Evolutionary conservation across 2,329 filamentous ascomycete genomes (phyloP).

Genomic region (Epichloe festucae): DNA sequence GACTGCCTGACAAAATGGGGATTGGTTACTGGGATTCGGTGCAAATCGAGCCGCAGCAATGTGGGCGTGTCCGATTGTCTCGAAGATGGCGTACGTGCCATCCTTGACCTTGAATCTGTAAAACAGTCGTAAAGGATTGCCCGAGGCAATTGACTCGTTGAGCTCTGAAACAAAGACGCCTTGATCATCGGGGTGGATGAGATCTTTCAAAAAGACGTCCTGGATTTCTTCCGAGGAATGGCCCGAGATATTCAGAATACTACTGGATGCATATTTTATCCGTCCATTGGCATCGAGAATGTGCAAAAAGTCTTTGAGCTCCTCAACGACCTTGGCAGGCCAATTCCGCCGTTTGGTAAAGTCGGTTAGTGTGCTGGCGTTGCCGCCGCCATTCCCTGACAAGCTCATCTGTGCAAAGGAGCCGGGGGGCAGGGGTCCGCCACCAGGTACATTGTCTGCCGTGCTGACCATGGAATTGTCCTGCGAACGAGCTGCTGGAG

Average conservation of each 20-base stretch:
- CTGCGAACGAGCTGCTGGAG: conserved; percentile 11
- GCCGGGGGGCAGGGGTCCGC: conserved; percentile 27
- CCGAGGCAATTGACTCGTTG: conserved; percentile 75
- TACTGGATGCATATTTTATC: conserved; percentile 77
- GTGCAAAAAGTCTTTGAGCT: conserved; percentile 78
- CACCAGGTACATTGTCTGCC: conserved; percentile 26
- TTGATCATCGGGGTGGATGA: conserved; percentile 76
- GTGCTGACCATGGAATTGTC: conserved; percentile 23
- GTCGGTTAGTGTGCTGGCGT: conserved; percentile 35
- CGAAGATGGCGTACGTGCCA: conserved; percentile 65
- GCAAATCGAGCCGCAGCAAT: conserved; percentile 56
- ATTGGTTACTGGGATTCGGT: conserved; percentile 49
- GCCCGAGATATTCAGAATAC: conserved; percentile 60
- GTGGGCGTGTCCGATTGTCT: conserved; percentile 87
- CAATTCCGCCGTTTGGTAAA: conserved; percentile 57
- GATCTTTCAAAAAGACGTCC: conserved; percentile 65
- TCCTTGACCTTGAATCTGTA: conserved; percentile 71
- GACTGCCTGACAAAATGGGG: conserved; percentile 70
- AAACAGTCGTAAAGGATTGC: conserved; percentile 70
- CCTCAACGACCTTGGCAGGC: conserved; percentile 80
- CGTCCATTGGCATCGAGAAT: conserved; percentile 76
- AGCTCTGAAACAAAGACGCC: conserved; percentile 75
- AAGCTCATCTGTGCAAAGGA: conserved; percentile 21
- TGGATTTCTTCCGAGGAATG: conserved; percentile 58
- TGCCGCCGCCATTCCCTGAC: conserved; percentile 11